Conservation (phyloP, 805 yeast species). For the Kazachstania africana region DNA sequence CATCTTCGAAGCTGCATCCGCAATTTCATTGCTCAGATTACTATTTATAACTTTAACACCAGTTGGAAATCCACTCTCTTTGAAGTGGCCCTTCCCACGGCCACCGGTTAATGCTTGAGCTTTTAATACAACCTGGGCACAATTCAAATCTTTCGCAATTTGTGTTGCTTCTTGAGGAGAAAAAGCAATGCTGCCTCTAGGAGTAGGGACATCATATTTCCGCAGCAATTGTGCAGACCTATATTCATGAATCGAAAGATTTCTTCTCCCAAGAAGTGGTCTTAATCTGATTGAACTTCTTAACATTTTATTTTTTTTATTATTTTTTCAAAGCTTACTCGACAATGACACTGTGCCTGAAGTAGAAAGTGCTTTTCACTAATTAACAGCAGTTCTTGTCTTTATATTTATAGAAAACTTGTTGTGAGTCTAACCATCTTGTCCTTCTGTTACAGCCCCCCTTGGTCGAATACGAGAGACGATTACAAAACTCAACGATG, state of each 20-base stretch:
- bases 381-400: no score
- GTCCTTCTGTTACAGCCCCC: no score
- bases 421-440: no score
- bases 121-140: conserved; percentile 77
- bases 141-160: conserved; percentile 58
- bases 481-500: no score
- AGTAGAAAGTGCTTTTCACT: no score
- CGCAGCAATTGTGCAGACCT: conserved; percentile 84
- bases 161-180: conserved; percentile 81
- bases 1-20: conserved; percentile 79
- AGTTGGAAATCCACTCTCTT: conserved; percentile 84
- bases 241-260: conserved; percentile 86
- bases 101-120: conserved; percentile 99
- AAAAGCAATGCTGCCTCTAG: conserved; percentile 82
- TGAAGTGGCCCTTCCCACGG: conserved; percentile 94
- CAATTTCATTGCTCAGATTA: conserved; percentile 74
- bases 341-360: no score
- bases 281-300: conserved; percentile 2
- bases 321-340: background rate
- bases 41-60: conserved; percentile 75
- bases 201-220: conserved; percentile 79
- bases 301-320: conserved; percentile 1
- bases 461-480: no score
- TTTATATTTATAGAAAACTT: no score
- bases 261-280: conserved; percentile 36